Conservation (phyloP, 306 rosid species). For the Prunus mongolica region DNA sequence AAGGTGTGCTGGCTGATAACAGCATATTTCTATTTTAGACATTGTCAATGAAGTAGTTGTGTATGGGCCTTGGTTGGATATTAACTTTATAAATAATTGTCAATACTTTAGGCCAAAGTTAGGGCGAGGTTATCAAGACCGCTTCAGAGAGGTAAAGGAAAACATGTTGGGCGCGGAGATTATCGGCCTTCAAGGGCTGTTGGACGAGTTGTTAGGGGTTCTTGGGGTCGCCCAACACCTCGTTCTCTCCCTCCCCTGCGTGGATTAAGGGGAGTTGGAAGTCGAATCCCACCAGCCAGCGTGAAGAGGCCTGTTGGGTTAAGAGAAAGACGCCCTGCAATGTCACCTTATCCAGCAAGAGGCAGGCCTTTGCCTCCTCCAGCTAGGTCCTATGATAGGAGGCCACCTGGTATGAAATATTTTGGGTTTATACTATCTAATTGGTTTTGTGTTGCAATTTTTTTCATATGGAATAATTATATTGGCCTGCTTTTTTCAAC, state of each 20-base stretch:
- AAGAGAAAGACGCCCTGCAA: slow-evolving; percentile 80
- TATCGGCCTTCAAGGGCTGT: slow-evolving; percentile 49
- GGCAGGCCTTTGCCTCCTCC: slow-evolving; percentile 72
- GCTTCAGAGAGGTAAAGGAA: slow-evolving; percentile 90
- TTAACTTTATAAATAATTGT: slow-evolving; percentile 10
- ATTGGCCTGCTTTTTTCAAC: slow-evolving; percentile 7
- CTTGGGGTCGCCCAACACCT: slow-evolving; percentile 77
- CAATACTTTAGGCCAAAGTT: slow-evolving; percentile 72
- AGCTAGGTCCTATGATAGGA: slow-evolving; percentile 75
- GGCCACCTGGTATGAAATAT: slow-evolving; percentile 63
- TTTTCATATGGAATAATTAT: not conserved
- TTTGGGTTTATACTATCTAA: not conserved
- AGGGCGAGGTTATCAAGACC: slow-evolving; percentile 98
- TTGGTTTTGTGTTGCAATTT: slow-evolving; percentile 3
- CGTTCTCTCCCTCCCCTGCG: slow-evolving; percentile 54
- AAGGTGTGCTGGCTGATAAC: slow-evolving; percentile 53
- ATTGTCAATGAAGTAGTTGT: not conserved
- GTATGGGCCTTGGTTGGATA: not conserved
- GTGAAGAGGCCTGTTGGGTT: slow-evolving; percentile 55
- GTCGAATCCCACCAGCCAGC: slow-evolving; percentile 56
- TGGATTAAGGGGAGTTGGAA: slow-evolving; percentile 63
- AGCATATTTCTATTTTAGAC: not conserved
- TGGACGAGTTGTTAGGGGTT: slow-evolving; percentile 55
- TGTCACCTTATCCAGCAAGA: slow-evolving; percentile 53
- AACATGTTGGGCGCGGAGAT: slow-evolving; percentile 68